Base-by-base conservation (phyloP, 495 filamentous ascomycete species). In the Geoglossum glabrum region DNA sequence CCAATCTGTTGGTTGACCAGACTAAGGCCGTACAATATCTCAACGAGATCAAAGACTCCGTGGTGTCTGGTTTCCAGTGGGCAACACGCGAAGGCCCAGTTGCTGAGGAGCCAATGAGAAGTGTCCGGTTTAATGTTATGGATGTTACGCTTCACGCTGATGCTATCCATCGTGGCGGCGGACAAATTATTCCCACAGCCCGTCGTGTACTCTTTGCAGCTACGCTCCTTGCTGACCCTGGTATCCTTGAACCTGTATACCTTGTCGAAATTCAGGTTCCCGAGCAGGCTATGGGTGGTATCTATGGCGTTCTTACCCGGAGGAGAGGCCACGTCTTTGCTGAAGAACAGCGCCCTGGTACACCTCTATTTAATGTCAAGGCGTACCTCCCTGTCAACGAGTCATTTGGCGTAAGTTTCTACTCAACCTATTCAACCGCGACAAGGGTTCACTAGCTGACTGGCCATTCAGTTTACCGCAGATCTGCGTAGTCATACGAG, bases 1-100 rank as follows among this genome's bases (percentile, higher is more conserved):
- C 92, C 81, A 99, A 99, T 78, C 74, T 99, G 81, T 77, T 99
- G 61, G 84, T 99, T 67, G 92, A 99, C 73, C 92, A 96, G 82
- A 95, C 90, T 76, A 98, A 98, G 86, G 92, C 92, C 65, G 92
- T 99, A 60, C 92, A 99, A 78, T 99, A 97, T 82, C 79, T 99
- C 59, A 90, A 90, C 78, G 92, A 99, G 85, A 99, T 99, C 81
- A 99, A 99, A 84, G 92, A 99, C 65, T 97, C 92, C 60, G 85
- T 99, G 64, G 90, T 97, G 65, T 99, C 92, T 65, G 92, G 93
- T 79, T 99, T 99, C 87, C 92, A 99, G 73, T 97, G 93, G 92
- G 92, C 92, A 57, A 87, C 90, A 63, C 84, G 90, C 68, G 92
- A 99, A 81, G 92, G 93, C 73, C 92, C 92, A 64, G 72, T 99